A percentile compares a stretch with the other conserved stretches of the same genome.
These are phyloP conservation scores for Aspergillus oerlinghausenensis DNA, from an alignment of 2,329 filamentous ascomycete species.

Conservation along the genomic window DNA sequence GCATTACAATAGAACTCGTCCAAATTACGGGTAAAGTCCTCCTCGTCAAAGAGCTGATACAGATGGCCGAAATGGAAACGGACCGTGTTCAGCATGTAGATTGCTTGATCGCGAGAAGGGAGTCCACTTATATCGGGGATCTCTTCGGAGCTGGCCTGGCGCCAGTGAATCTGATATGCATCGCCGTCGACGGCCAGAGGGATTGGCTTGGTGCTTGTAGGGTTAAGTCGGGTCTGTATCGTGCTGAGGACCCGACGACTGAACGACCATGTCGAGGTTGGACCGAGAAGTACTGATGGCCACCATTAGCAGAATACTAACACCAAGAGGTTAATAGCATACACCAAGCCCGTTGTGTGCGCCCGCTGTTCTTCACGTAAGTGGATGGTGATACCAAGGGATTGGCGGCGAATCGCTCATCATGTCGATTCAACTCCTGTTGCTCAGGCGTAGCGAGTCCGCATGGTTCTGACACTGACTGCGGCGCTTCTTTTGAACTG, in stretches of 20 bases:
- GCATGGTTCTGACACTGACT: neutral
- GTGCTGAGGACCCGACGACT: conserved; percentile 45
- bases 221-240: conserved; percentile 44
- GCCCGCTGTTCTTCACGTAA: conserved; percentile 15
- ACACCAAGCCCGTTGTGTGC: conserved; percentile 13
- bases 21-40: conserved; percentile 42
- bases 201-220: conserved; percentile 31
- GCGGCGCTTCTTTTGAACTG: neutral
- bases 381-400: conserved; percentile 28
- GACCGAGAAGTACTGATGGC: conserved; percentile 46
- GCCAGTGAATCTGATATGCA: conserved; percentile 48
- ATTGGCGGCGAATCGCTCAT: conserved; percentile 23
- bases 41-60: conserved; percentile 52
- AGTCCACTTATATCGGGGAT: conserved; percentile 32
- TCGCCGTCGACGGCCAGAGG: conserved; percentile 42
- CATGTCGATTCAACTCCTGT: conserved; percentile 15
- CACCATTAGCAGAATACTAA: neutral
- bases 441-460: conserved; percentile 4
- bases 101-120: conserved; percentile 48
- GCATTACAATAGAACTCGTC: conserved; percentile 36
- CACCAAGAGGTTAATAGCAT: neutral
- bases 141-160: conserved; percentile 34
- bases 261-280: conserved; percentile 54
- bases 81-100: conserved; percentile 52
- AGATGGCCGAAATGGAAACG: conserved; percentile 53